Base-by-base conservation (phyloP, 2,329 filamentous ascomycete genomes). In the Fusarium globosum region DNA sequence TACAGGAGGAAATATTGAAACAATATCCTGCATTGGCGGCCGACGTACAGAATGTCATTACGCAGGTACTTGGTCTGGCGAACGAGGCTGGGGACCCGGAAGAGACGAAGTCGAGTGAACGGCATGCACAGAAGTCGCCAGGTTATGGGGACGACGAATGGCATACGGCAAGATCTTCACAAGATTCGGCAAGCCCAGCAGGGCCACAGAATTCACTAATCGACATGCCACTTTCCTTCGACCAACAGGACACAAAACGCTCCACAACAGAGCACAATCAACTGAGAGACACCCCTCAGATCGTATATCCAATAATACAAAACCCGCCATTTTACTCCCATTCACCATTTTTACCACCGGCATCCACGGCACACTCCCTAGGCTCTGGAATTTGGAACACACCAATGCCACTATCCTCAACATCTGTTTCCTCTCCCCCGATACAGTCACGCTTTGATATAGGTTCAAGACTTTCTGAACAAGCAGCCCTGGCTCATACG, bases 31-130 rank as follows among this genome's bases (percentile, higher is more conserved):
- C 30, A 2, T 35, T 69, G 6, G 39, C 65, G 4, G 35, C 43
- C 3, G 45, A 69, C 14, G 58, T 36, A 1, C 65, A 65, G 16
- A 13, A 64, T 14, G 58, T 69, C 8, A 69, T 69, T 8, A 33
- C 45, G 1, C 35, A 55, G 20, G 65, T 69, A 7, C 39, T 69
- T 18, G 15, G 15, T 6, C 14, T 69, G 11, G 66, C 65, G 3
- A 57, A 69, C 7, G 66, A 69, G 8, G 66, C 65, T 14, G 65
- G 39, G 2, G 65, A 69, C 4, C n/a, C 28, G 1, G 65, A 69
- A 12, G 58, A 64, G 2, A 36, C 10, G 10, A 33, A 7, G 21
- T 23, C 30, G 4, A 6, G 8, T 6, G 58, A 51, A 4, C n/a
- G 2, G 3, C 6, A 30, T 7, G 30, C 49, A 7, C 23, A 15